Base-by-base conservation (phyloP, 768 basidiomycete species). In the Terana coerulea region DNA sequence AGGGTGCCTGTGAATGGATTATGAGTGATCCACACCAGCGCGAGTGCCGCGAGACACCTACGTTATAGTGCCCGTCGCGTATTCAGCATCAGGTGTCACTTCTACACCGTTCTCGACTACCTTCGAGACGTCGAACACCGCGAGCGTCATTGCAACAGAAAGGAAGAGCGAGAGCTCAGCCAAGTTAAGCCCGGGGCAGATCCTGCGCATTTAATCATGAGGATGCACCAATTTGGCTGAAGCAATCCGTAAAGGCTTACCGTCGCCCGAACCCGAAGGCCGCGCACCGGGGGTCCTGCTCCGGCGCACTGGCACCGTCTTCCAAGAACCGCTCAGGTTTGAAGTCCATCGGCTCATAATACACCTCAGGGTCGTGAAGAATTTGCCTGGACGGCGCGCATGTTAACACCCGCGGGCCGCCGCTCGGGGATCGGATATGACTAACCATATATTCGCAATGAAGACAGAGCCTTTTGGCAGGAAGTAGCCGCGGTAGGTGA, bases 91-190 rank as follows among this genome's bases (percentile, higher is more conserved):
- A 3, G 64, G 63, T 31, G 53, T 57, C 10, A 64, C 48, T 10
- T 49, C 49, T 2, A 29, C 42, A 3, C 61, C 62, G 42, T 55
- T 24, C 46, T 51, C 46, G 41, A 47, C 35, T 3, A 34, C 19
- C 31, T 33, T 29, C 31, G 14, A 17, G 31, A 75, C 69, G 12
- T 57, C 57, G 54, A 74, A 72, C 1, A 66, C 46, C 2, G 72
- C 68, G 24, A 75, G 61, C 10, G 59, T 63, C 24, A 69, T 68
- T 3, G 71, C 67, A 11, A 68, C 62, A 61, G 69, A 71, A 24
- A 75, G 14, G 14, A 61, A 67, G 3, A 69, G 48, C 3, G 70
- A 72, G 1, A 69, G 65, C 17, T 76, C 72, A 4, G 72, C 76
- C 33, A 80, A 58, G 40, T 72, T 22, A 68, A 61, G 5, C 77